Evolutionary conservation across 768 basidiomycete genomes (phyloP).

Genomic region (Mycena crocata): DNA sequence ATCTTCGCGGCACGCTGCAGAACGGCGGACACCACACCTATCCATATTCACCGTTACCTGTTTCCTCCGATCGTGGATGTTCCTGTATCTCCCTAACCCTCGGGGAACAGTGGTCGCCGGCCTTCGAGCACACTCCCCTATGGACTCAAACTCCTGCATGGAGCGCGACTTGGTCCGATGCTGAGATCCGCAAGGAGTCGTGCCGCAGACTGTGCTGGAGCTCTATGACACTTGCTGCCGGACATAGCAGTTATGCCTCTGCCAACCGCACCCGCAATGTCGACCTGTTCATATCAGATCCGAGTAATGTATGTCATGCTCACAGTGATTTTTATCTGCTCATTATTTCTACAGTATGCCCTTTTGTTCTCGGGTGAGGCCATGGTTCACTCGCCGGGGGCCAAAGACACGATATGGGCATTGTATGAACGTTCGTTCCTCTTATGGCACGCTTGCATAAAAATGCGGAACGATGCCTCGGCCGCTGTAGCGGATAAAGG

Average conservation of each 20-base stretch:
- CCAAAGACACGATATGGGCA: conserved; percentile 82
- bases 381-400: conserved; percentile 54
- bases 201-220: conserved; percentile 83
- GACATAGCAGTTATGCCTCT: conserved; percentile 69
- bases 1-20: background rate
- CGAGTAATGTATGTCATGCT: conserved; percentile 67
- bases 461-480: conserved; percentile 59
- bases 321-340: background rate
- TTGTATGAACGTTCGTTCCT: conserved; percentile 76
- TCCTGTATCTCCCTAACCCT: conserved; percentile 64
- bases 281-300: conserved; percentile 70
- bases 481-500: conserved; percentile 64
- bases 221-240: conserved; percentile 70
- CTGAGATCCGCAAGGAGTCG: conserved; percentile 76
- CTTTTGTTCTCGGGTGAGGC: conserved; percentile 84
- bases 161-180: conserved; percentile 67
- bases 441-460: conserved; percentile 79
- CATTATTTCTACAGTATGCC: conserved; percentile 59
- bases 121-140: conserved; percentile 65
- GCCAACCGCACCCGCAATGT: conserved; percentile 53
- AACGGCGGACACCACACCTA: conserved; percentile 4
- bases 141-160: conserved; percentile 78
- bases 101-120: conserved; percentile 60
- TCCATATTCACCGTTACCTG: background rate
- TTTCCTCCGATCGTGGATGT: conserved; percentile 48